Conservation (phyloP, 139 green algal species). For the Coccomyxa sp. region DNA sequence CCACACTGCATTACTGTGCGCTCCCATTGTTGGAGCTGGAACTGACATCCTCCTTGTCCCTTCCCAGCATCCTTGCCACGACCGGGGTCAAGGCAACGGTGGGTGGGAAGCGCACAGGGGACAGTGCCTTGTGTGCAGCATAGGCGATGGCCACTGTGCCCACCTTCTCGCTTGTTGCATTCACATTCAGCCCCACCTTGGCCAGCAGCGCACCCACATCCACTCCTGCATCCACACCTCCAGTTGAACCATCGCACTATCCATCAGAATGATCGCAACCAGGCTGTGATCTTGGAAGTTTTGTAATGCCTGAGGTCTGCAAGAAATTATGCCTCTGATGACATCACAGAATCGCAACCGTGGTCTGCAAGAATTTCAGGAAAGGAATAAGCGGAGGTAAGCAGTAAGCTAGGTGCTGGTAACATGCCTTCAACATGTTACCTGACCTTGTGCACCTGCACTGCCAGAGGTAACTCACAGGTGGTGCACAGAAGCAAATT, state of each 20-base stretch:
- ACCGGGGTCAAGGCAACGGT: constrained; percentile 97
- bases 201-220: constrained; percentile 74
- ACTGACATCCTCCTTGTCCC: constrained; percentile 20
- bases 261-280: no score
- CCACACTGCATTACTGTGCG: no score
- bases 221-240: constrained; percentile 57
- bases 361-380: neutral
- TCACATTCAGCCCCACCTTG: constrained; percentile 76
- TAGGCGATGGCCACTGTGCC: constrained; percentile 96
- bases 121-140: constrained; percentile 97
- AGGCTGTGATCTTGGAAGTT: no score
- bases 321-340: neutral
- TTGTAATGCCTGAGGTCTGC: no score
- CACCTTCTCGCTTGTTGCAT: constrained; percentile 71
- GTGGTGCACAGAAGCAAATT: no score
- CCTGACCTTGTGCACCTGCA: neutral
- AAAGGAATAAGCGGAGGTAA: no score
- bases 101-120: constrained; percentile 94
- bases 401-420: neutral
- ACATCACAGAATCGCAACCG: neutral
- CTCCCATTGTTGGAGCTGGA: no score
- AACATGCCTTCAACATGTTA: neutral
- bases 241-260: neutral
- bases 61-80: constrained; percentile 81
- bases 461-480: neutral